Base-by-base conservation (phyloP, 495 filamentous ascomycete species). In the Trichocladium antarcticum region DNA sequence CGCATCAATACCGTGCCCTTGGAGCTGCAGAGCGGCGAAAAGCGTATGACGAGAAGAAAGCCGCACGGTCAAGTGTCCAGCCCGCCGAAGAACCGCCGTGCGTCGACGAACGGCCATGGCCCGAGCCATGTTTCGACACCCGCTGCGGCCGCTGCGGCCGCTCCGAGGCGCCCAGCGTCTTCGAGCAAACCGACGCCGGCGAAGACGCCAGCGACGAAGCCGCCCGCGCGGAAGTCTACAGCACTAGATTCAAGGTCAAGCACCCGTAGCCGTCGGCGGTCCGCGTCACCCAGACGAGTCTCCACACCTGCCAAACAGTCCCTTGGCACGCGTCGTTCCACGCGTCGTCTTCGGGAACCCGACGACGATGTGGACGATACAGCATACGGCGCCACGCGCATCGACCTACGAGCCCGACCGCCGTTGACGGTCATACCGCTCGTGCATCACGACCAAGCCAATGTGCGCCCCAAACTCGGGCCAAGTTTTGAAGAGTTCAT, bases 1-100 rank as follows among this genome's bases (percentile, higher is more conserved):
- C 75, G 89, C 53, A 85, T 85, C 47, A 95, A 93, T 61, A 65
- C 69, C 24, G 65, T 85, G 16, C 84, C 84, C n/a, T 53, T 82
- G 28, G 82, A 86, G 51, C 63, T 84, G 46, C 79, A 86, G 56
- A 74, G 67, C 24, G 76, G 78, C 22, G 77, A 78, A 28, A 93
- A 84, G 51, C 69, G 74, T n/a, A 60, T 70, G 49, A 76, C 72
- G 1, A 58, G 74, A 49, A 59, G 65, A 43, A 57, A 70, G 38
- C 50, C 68, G 3, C 63, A 72, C 47, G 64, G 49, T 43, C 44
- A 59, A 39, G 54, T 58, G 12, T 11, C 53, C 17, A 60, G 55
- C 17, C 57, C 61, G 20, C 51, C 57, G 2, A 57, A 52, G 15
- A 50, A 53, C 17, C 47, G 52, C 17, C 21, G 19, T 29, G 45